Evolutionary conservation across 106 monocot species (phyloP).

Genomic region (Agapanthus africanus): DNA sequence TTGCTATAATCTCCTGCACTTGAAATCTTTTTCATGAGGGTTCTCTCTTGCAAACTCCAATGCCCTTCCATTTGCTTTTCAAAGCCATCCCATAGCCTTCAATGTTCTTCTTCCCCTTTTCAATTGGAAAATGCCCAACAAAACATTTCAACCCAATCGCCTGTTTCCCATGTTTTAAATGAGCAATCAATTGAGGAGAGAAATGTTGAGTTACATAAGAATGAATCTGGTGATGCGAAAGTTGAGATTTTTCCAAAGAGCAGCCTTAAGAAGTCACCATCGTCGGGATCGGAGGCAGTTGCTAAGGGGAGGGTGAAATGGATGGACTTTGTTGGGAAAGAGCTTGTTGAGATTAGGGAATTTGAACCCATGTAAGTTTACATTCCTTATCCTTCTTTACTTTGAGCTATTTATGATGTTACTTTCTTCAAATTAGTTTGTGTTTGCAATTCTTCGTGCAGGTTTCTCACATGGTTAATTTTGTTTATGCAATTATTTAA

Average conservation of each 20-base stretch:
- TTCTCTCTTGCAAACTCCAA: constrained; percentile 13
- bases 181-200: constrained; percentile 17
- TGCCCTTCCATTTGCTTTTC: constrained; percentile 10
- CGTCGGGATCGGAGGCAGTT: constrained; percentile 3
- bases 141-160: background rate
- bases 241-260: constrained; percentile 32
- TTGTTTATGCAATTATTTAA: background rate
- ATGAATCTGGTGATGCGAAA: constrained; percentile 13
- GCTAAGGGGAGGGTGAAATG: constrained; percentile 47
- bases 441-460: background rate
- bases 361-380: constrained; percentile 43
- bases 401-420: background rate
- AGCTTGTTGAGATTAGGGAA: constrained; percentile 53
- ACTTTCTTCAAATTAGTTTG: background rate
- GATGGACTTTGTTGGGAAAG: constrained; percentile 56
- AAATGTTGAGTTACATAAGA: constrained; percentile 12
- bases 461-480: background rate
- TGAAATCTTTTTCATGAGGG: constrained; percentile 11
- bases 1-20: background rate
- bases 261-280: constrained; percentile 32
- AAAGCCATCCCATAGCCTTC: background rate
- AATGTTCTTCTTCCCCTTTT: constrained; percentile 1
- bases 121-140: constrained; percentile 5
- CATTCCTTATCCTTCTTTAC: background rate
- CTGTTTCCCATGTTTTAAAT: background rate